Evolutionary conservation across 345 rosid genomes (phyloP).

Genomic region (Aquilaria sinensis): DNA sequence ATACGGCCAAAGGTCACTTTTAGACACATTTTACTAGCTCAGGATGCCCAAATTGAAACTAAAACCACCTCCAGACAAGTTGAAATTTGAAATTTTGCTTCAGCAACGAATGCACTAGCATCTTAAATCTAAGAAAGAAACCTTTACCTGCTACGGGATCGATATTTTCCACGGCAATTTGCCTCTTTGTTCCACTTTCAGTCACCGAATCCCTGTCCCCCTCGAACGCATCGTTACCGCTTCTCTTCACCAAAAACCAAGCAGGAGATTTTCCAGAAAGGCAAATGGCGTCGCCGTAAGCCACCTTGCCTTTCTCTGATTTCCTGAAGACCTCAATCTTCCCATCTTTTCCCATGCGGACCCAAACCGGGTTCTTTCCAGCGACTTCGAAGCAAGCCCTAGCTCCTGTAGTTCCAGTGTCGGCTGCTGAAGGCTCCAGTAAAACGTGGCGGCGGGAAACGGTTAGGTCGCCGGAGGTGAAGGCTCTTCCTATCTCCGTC

Average conservation of each 20-base stretch:
- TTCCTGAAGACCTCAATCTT: slow-evolving; percentile 36
- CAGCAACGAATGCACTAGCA: too few relatives aligned
- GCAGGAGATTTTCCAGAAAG: slow-evolving; percentile 42
- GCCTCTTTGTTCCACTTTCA: slow-evolving; percentile 22
- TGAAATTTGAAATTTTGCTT: too few relatives aligned
- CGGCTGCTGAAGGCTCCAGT: slow-evolving; percentile 20
- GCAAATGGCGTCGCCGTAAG: slow-evolving; percentile 52
- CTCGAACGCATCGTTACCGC: slow-evolving; percentile 17
- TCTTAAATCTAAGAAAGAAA: neutral
- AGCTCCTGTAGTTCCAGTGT: slow-evolving; percentile 12
- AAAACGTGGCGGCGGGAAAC: slow-evolving; percentile 64
- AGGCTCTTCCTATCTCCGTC: slow-evolving; percentile 55
- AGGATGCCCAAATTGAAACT: slow-evolving; percentile 1
- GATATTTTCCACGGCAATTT: slow-evolving; percentile 26
- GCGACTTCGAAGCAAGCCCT: slow-evolving; percentile 52
- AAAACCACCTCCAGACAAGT: neutral
- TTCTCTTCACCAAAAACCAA: slow-evolving; percentile 46
- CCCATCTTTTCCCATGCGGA: slow-evolving; percentile 23
- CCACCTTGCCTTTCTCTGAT: slow-evolving; percentile 42
- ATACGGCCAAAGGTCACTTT: too few relatives aligned
- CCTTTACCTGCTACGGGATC: slow-evolving; percentile 64
- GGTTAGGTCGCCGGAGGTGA: slow-evolving; percentile 37
- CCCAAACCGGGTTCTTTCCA: slow-evolving; percentile 76
- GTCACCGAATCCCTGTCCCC: slow-evolving; percentile 19
- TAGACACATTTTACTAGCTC: neutral